phyloP scores from a whole-genome alignment of 345 rosid species.

The Ceriops tagal region DNA sequence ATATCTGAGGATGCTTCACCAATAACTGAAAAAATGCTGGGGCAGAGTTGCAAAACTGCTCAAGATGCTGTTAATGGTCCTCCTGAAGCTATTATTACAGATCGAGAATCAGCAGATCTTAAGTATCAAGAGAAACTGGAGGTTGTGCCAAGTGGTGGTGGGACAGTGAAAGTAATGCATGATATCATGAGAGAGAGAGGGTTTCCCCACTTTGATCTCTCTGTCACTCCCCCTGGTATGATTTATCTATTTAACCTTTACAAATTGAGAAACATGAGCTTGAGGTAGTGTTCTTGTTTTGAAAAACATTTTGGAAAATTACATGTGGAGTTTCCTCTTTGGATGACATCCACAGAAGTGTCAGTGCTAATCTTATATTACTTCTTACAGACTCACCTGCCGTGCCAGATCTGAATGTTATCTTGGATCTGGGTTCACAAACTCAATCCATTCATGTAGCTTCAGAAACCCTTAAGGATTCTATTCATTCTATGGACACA shows the following conservation, averaged over 20 bases:
- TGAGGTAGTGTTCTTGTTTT: neutral
- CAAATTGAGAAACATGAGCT: neutral
- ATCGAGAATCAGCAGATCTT: constrained; percentile 10
- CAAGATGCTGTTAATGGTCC: constrained; percentile 12
- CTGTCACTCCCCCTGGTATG: constrained; percentile 33
- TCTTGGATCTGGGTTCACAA: constrained; percentile 13
- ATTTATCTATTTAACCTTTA: constrained; percentile 4
- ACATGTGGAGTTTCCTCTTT: neutral
- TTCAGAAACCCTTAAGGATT: constrained; percentile 14
- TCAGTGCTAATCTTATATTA: neutral
- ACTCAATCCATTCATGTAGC: constrained; percentile 17
- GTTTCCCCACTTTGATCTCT: constrained; percentile 23
- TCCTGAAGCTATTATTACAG: constrained; percentile 2
- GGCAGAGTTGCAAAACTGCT: constrained; percentile 12
- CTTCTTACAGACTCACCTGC: constrained; percentile 25
- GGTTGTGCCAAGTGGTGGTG: constrained; percentile 14
- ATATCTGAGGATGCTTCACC: constrained; percentile 9
- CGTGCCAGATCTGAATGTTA: constrained; percentile 15
- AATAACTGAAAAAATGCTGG: constrained; percentile 1
- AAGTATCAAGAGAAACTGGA: constrained; percentile 18
- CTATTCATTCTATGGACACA: constrained; percentile 27
- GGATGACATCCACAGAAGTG: neutral
- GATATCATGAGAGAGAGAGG: constrained; percentile 6
- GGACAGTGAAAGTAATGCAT: constrained; percentile 15
- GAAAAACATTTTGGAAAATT: too few relatives aligned